A percentile compares a stretch with the other conserved stretches of the same genome.
These are phyloP conservation scores for Lentithecium fluviatile DNA, from an alignment of 495 filamentous ascomycete species.

Conservation along the genomic window DNA sequence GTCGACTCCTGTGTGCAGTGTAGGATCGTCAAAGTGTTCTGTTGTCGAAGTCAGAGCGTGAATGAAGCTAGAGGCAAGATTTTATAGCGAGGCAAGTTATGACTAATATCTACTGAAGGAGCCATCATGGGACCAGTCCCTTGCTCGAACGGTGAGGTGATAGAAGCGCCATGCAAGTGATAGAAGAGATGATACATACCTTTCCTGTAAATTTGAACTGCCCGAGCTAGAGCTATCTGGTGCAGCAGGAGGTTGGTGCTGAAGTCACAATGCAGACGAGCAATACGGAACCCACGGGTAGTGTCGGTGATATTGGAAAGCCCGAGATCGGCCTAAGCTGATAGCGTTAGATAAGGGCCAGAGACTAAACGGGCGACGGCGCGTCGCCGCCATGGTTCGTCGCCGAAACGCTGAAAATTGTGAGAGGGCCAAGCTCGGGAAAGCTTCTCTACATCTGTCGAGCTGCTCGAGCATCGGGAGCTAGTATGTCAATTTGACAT, in stretches of 20 bases:
- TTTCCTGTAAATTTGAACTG: not conserved
- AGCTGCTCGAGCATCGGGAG: too few relatives aligned
- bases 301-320: slow-evolving; percentile 17
- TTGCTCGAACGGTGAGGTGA: not conserved
- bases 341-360: slow-evolving; percentile 33
- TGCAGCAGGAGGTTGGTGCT: not conserved
- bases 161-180: not conserved
- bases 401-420: too few relatives aligned
- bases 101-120: slow-evolving; percentile 22
- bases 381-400: not conserved
- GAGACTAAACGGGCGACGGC: slow-evolving; percentile 3
- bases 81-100: not conserved
- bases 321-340: slow-evolving; percentile 30
- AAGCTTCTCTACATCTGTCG: too few relatives aligned
- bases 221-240: not conserved
- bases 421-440: too few relatives aligned
- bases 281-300: slow-evolving; percentile 14
- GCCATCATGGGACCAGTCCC: not conserved
- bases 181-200: not conserved
- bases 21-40: slow-evolving; percentile 1
- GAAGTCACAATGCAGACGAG: not conserved
- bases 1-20: not conserved
- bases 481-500: too few relatives aligned
- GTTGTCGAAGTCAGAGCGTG: not conserved
- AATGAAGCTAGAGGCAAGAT: not conserved